Evolutionary conservation across 345 rosid species (phyloP).

Genomic region (Ailanthus altissimus): DNA sequence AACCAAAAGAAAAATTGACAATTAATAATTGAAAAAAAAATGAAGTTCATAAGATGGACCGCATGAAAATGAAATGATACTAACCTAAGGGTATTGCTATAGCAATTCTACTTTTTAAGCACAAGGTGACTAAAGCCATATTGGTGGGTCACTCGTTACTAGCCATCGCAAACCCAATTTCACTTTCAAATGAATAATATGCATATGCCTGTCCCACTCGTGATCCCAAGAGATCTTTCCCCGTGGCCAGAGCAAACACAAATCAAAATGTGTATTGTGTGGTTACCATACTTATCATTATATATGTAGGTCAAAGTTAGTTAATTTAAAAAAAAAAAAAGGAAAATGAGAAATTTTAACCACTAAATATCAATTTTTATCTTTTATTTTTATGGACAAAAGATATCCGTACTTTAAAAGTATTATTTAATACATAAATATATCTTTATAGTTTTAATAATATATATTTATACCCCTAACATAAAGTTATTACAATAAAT

Average conservation of each 20-base stretch:
- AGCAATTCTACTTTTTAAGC: not conserved
- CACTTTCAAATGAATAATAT: conserved; percentile 7
- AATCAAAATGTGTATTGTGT: not conserved
- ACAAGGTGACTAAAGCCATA: not conserved
- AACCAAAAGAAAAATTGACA: not conserved
- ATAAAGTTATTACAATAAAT: too few species aligned
- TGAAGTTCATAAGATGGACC: not conserved
- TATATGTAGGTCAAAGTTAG: too few species aligned
- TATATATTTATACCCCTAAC: too few species aligned
- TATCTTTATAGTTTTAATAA: too few species aligned
- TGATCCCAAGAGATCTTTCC: not conserved
- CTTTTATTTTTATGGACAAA: too few species aligned
- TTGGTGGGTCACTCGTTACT: not conserved
- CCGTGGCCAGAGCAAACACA: not conserved
- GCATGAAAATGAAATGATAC: not conserved
- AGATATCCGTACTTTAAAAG: too few species aligned
- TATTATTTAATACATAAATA: too few species aligned
- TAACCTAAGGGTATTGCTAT: not conserved
- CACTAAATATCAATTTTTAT: too few species aligned
- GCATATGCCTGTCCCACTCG: not conserved
- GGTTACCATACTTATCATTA: not conserved
- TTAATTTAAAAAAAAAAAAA: too few species aligned
- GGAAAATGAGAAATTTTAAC: too few species aligned
- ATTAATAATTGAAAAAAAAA: not conserved
- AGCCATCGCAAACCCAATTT: not conserved